Base-by-base conservation (phyloP, 2,329 filamentous ascomycete species). In the Arachnomyces sp. region DNA sequence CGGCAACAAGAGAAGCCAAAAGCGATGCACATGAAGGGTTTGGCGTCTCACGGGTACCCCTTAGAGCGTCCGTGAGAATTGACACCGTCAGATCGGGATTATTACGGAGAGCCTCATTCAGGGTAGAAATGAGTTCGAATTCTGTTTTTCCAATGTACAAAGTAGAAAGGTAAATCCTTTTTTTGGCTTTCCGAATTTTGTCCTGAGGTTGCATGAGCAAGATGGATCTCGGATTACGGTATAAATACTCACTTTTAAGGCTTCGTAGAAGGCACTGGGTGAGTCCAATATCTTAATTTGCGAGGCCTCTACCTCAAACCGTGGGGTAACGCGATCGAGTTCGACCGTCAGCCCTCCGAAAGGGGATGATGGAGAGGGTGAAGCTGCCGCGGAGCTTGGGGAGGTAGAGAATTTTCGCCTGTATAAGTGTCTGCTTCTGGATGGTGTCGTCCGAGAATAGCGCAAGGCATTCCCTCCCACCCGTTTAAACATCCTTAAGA, bases 121-220 rank as follows among this genome's bases (percentile, higher is more conserved):
- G 69, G 0, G 83, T 86, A 13, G 79, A 72, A 43, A 96, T 86
- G 55, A 98, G 73, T 52, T 96, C 92, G 63, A 82, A 75, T 64
- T 98, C 92, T 2, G 84, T 84, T 62, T 90, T 94, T 47, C 92
- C 92, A 59, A 98, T 92, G 60, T 98, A 98, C 38, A 98, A 69
- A 0, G 92, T 98, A n/a, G 89, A 94, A 36, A 98, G 69, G 60
- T 93, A 98, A 50, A 98, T 83, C 44, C 86, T 78, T 38, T 68
- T 73, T 61, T 86, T 78, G 7, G 92, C 92, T 47, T 75, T 77
- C 38, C 76, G 77, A 57, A 98, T 95, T 67, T 89, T 94, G 47
- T 75, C 67, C 84, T 89, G 57, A 42, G 48, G 34, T 29, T 39
- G 31, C 28, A 44, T 53, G 38, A 52, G 46, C 41, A 48, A 25